Conservation (phyloP, 1,284 basidiomycete genomes). For the Nidula niveotomentosa region DNA sequence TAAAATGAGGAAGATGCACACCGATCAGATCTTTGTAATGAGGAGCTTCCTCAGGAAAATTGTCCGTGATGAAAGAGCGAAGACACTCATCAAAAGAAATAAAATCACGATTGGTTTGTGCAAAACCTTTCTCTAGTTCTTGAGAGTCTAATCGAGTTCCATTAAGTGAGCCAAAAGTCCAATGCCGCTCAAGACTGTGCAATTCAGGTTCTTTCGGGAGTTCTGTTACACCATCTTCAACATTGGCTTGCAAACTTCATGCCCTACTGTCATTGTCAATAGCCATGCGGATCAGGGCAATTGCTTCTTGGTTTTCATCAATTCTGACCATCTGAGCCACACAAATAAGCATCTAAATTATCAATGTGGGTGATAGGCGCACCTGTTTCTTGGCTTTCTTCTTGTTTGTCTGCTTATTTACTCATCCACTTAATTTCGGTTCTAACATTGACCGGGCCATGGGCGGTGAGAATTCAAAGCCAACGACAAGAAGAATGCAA, state of each 20-base stretch:
- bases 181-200: slow-evolving; percentile 4
- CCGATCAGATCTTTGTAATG: slow-evolving; percentile 11
- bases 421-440: no score
- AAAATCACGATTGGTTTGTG: slow-evolving; percentile 7
- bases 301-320: slow-evolving; percentile 14
- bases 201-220: neutral
- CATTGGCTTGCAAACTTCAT: slow-evolving; percentile 3
- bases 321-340: slow-evolving; percentile 8
- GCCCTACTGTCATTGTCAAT: neutral
- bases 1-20: slow-evolving; percentile 3
- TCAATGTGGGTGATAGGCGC: neutral
- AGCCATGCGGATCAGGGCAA: slow-evolving; percentile 2
- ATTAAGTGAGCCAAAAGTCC: slow-evolving; percentile 9
- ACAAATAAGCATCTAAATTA: neutral
- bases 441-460: no score
- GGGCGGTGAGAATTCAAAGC: no score
- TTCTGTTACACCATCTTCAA: neutral
- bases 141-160: slow-evolving; percentile 2
- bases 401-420: slow-evolving; percentile 16
- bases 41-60: slow-evolving; percentile 12
- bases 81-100: slow-evolving; percentile 9
- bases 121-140: slow-evolving; percentile 4
- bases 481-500: no score
- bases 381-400: slow-evolving; percentile 20
- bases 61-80: slow-evolving; percentile 10